Percentiles rank a stretch among this genome's conserved stretches.
These are phyloP conservation scores for Gynandropsis gynandra DNA, from an alignment of 345 rosid genomes.

Conservation along the genomic window DNA sequence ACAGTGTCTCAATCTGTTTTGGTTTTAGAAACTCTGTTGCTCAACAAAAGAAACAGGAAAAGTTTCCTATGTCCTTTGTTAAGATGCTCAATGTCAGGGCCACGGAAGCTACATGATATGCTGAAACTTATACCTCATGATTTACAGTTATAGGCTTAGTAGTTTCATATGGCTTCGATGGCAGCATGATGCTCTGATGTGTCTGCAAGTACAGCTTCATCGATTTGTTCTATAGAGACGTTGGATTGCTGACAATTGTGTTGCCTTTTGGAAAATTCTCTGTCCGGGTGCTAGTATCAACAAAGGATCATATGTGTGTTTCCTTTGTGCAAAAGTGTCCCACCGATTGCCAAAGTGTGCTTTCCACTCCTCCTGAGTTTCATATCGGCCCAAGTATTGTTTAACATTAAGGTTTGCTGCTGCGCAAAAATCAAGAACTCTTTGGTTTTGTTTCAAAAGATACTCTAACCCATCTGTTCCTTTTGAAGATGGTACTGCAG, in stretches of 20 bases:
- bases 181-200: conserved; percentile 16
- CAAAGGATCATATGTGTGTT: conserved; percentile 66
- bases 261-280: conserved; percentile 57
- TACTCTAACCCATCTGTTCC: conserved; percentile 48
- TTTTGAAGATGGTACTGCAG: conserved; percentile 59
- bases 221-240: conserved; percentile 17
- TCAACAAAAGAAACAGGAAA: background rate
- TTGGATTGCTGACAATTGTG: conserved; percentile 24
- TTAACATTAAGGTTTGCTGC: conserved; percentile 39
- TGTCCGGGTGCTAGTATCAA: conserved; percentile 89
- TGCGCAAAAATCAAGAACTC: conserved; percentile 45
- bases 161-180: conserved; percentile 10
- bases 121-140: conserved; percentile 11
- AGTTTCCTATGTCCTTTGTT: conserved; percentile 18
- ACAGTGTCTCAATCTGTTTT: conserved; percentile 13
- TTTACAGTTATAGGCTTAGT: conserved; percentile 33
- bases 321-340: conserved; percentile 58
- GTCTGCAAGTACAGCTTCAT: conserved; percentile 8
- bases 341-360: conserved; percentile 67
- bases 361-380: conserved; percentile 63
- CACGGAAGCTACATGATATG: background rate
- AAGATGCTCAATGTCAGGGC: conserved; percentile 21
- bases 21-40: conserved; percentile 8
- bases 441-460: conserved; percentile 49
- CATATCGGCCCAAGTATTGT: conserved; percentile 73